phyloP scores from a whole-genome alignment of 176 grass and related monocot species.

The Eragrostis curvula region DNA sequence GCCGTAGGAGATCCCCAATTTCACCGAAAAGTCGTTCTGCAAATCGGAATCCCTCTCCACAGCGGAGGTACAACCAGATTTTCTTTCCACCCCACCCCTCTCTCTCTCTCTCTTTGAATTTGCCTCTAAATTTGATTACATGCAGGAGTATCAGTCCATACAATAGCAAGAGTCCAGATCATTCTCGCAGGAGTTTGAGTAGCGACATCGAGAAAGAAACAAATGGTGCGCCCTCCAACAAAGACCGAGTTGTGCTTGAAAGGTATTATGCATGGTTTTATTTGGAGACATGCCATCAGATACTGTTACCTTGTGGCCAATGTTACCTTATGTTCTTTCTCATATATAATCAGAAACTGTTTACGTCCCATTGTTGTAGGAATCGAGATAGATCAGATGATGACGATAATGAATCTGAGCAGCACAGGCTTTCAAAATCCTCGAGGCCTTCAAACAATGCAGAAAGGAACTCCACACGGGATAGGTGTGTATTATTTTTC shows the following conservation, averaged over 20 bases:
- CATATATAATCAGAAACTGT: slow-evolving; percentile 28
- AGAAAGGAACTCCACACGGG: slow-evolving; percentile 21
- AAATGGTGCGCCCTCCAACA: slow-evolving; percentile 43
- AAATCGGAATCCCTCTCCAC: slow-evolving; percentile 52
- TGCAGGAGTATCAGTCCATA: slow-evolving; percentile 68
- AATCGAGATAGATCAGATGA: slow-evolving; percentile 41
- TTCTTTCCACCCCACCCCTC: not conserved
- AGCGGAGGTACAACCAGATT: slow-evolving; percentile 44
- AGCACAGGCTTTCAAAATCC: slow-evolving; percentile 30
- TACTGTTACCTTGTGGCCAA: not conserved
- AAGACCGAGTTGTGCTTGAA: slow-evolving; percentile 42
- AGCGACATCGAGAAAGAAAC: slow-evolving; percentile 55
- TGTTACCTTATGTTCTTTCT: not conserved
- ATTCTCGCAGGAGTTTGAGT: slow-evolving; percentile 49
- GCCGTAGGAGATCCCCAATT: slow-evolving; percentile 43
- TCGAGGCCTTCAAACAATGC: slow-evolving; percentile 46
- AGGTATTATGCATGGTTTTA: slow-evolving; percentile 56
- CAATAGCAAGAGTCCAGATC: slow-evolving; percentile 62
- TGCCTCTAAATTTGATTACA: slow-evolving; percentile 33
- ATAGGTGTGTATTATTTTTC: slow-evolving; percentile 46
- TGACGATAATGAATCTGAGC: slow-evolving; percentile 26
- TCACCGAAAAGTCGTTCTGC: slow-evolving; percentile 45
- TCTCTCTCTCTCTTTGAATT: slow-evolving; percentile 14
- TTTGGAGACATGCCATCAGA: not conserved
- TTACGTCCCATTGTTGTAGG: slow-evolving; percentile 47